Conservation (phyloP, 2,329 filamentous ascomycete species). For the Stachybotrys chartarum region DNA sequence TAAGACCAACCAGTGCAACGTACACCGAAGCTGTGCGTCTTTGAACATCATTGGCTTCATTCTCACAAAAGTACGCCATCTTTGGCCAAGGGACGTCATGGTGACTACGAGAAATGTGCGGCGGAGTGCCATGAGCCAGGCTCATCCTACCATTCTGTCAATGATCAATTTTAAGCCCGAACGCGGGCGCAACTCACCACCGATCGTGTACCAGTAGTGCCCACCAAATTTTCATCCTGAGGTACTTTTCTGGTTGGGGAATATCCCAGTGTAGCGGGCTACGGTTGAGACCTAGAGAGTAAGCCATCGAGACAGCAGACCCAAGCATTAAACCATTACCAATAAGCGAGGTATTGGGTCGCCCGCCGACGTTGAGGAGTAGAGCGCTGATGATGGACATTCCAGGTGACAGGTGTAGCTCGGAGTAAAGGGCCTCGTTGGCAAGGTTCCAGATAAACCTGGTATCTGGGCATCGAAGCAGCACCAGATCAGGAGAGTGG, state of each 20-base stretch:
- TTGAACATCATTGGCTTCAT: constrained; percentile 7
- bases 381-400: constrained; percentile 51
- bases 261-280: constrained; percentile 46
- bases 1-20: constrained; percentile 35
- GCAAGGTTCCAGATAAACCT: constrained; percentile 58
- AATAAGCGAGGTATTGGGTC: constrained; percentile 53
- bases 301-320: constrained; percentile 41
- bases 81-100: constrained; percentile 40
- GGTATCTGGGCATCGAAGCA: constrained; percentile 45
- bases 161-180: background rate
- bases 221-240: constrained; percentile 51
- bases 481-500: constrained; percentile 32
- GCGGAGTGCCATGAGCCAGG: constrained; percentile 45
- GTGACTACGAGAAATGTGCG: constrained; percentile 35
- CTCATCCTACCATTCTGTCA: constrained; percentile 32
- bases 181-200: constrained; percentile 30
- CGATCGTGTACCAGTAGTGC: constrained; percentile 45
- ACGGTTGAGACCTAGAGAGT: constrained; percentile 48
- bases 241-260: constrained; percentile 38
- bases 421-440: constrained; percentile 51
- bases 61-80: constrained; percentile 23
- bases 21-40: constrained; percentile 29
- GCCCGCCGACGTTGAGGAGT: constrained; percentile 51
- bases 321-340: constrained; percentile 47
- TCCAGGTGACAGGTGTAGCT: constrained; percentile 51